Conservation (phyloP, 257 asterid species). For the Cinchona pubescens region DNA sequence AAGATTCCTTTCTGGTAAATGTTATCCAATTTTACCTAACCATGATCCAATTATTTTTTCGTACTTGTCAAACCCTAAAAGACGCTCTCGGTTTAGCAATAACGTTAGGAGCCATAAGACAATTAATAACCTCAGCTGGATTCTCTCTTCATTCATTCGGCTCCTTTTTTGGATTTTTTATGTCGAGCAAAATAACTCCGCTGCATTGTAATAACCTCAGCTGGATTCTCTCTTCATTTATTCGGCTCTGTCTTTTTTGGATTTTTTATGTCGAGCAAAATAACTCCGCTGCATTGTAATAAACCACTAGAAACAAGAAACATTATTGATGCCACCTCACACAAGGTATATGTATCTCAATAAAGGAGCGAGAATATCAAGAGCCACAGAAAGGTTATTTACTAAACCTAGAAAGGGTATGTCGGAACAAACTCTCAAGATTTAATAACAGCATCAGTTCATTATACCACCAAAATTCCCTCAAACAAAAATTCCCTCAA, state of each 20-base stretch:
- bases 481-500: background rate
- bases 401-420: background rate
- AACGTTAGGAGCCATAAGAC: background rate
- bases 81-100: background rate
- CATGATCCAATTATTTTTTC: background rate
- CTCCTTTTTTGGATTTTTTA: background rate
- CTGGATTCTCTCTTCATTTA: background rate
- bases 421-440: background rate
- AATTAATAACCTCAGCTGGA: background rate
- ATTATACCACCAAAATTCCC: background rate
- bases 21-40: background rate
- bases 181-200: background rate
- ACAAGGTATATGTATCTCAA: background rate
- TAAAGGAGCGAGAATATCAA: background rate
- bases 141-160: background rate
- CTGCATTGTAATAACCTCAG: background rate
- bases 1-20: background rate
- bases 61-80: background rate
- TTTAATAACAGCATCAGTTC: background rate
- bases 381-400: background rate
- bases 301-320: background rate
- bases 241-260: background rate
- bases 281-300: background rate
- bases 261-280: background rate
- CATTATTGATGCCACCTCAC: background rate